Conservation (phyloP, 345 rosid species). For the Barbarea vulgaris region DNA sequence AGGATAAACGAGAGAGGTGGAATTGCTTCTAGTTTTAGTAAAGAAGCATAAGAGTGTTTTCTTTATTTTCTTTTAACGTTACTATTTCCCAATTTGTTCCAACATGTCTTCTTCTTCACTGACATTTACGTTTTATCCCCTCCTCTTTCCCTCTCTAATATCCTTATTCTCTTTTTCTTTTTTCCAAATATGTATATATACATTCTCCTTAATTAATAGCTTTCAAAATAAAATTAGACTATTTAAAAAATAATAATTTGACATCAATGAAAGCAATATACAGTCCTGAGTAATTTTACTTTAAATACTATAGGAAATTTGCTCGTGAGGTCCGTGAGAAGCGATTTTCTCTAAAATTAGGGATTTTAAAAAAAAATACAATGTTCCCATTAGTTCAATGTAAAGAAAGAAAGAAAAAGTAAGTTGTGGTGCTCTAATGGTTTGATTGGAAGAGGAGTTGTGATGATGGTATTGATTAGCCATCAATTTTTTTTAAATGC, state of each 20-base stretch:
- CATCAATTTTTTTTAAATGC: too few relatives aligned
- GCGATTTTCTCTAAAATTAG: neutral
- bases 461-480: too few relatives aligned
- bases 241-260: neutral
- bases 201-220: neutral
- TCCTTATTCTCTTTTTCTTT: too few relatives aligned
- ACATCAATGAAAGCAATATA: neutral
- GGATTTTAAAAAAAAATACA: too few relatives aligned
- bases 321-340: neutral
- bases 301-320: neutral
- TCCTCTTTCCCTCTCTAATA: neutral
- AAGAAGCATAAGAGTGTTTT: constrained; percentile 27
- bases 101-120: constrained; percentile 40
- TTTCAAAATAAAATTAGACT: neutral
- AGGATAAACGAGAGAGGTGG: constrained; percentile 27
- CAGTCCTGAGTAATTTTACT: too few relatives aligned
- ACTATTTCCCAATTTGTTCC: constrained; percentile 39
- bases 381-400: constrained; percentile 10
- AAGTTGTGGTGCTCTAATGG: too few relatives aligned
- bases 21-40: constrained; percentile 38
- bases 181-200: too few relatives aligned
- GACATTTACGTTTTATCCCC: constrained; percentile 21
- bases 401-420: neutral
- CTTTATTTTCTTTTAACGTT: constrained; percentile 41
- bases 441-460: too few relatives aligned